phyloP scores from a whole-genome alignment of 164 flowering plant genomes.

The Aristolochia contorta region DNA sequence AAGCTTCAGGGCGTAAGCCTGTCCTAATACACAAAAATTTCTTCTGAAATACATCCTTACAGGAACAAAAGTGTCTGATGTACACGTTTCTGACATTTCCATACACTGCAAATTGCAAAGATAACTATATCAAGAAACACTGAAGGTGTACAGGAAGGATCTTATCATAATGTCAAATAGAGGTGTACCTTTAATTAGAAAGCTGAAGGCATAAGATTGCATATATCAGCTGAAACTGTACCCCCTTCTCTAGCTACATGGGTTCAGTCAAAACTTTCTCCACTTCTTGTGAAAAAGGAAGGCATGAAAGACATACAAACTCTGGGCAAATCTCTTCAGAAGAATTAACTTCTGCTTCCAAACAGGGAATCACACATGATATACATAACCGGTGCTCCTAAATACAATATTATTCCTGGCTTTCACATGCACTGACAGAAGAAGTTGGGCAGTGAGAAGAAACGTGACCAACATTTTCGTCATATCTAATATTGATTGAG shows the following conservation, averaged over 20 bases:
- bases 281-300: conserved; percentile 8
- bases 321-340: conserved; percentile 6
- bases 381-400: conserved; percentile 2
- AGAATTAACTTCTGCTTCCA: not conserved
- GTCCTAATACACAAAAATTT: conserved; percentile 14
- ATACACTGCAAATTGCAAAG: conserved; percentile 13
- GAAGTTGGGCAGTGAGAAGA: not conserved
- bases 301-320: conserved; percentile 12
- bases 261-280: conserved; percentile 12
- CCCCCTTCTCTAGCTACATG: conserved; percentile 7
- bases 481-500: not conserved
- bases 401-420: conserved; percentile 5
- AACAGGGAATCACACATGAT: not conserved
- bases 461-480: not conserved
- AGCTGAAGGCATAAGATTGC: conserved; percentile 14
- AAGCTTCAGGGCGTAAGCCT: conserved; percentile 8
- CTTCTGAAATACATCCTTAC: conserved; percentile 12
- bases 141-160: not conserved
- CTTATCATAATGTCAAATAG: not conserved
- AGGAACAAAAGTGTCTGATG: conserved; percentile 12
- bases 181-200: conserved; percentile 8
- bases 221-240: conserved; percentile 6
- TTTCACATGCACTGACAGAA: not conserved
- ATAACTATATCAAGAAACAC: not conserved
- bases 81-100: conserved; percentile 4